These are phyloP conservation scores for Dipteronia sinensis DNA, from an alignment of 345 rosid genomes.

Conservation along the genomic window DNA sequence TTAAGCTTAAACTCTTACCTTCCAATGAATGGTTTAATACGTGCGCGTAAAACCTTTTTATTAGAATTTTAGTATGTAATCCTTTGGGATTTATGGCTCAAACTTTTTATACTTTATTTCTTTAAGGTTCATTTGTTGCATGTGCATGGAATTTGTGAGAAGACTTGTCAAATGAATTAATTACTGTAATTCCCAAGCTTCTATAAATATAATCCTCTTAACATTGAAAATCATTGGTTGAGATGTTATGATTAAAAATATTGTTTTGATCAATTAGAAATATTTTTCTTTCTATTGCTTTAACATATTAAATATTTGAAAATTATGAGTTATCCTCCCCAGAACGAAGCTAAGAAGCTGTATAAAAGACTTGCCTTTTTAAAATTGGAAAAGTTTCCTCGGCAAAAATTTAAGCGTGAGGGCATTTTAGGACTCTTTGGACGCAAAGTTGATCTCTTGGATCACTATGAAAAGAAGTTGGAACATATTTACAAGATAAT, in stretches of 20 bases:
- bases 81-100: neutral
- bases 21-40: neutral
- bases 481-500: slow-evolving; percentile 59
- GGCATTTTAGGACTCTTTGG: slow-evolving; percentile 80
- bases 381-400: slow-evolving; percentile 42
- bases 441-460: slow-evolving; percentile 56
- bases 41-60: neutral
- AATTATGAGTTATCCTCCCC: slow-evolving; percentile 18
- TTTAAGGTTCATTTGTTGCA: neutral
- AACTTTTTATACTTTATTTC: neutral
- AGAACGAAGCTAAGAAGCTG: slow-evolving; percentile 73
- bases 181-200: slow-evolving; percentile 9
- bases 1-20: neutral
- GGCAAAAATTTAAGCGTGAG: slow-evolving; percentile 43
- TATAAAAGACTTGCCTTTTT: slow-evolving; percentile 54
- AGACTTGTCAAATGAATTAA: neutral
- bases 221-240: slow-evolving; percentile 3
- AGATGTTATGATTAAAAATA: neutral
- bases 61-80: neutral
- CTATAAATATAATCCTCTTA: neutral
- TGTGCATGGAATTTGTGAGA: neutral
- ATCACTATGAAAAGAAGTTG: slow-evolving; percentile 67
- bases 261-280: slow-evolving; percentile 13
- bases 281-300: slow-evolving; percentile 16
- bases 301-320: slow-evolving; percentile 10